phyloP scores from a whole-genome alignment of 805 yeast species.

The Vanderwaltozyma polyspora region DNA sequence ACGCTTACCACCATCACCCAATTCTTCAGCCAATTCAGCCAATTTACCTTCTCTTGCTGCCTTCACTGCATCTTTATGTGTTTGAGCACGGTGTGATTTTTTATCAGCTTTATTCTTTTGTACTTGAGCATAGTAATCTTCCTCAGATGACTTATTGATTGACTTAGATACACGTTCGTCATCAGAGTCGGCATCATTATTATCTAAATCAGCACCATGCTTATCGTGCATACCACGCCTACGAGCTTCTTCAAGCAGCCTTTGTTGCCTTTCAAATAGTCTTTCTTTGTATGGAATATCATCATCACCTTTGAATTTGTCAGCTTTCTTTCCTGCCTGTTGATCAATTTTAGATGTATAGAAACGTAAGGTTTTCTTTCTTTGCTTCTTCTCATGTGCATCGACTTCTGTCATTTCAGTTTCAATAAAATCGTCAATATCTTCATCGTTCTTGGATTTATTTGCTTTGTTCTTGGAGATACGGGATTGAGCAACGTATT shows the following conservation, averaged over 20 bases:
- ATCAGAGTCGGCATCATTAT: conserved; percentile 36
- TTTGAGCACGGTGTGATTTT: conserved; percentile 44
- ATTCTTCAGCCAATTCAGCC: conserved; percentile 50
- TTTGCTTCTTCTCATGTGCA: conserved; percentile 69
- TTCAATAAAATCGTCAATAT: conserved; percentile 53
- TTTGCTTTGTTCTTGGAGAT: conserved; percentile 27
- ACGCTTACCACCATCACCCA: conserved; percentile 79
- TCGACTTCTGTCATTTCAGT: conserved; percentile 70
- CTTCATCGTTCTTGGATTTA: conserved; percentile 10
- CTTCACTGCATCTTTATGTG: conserved; percentile 57
- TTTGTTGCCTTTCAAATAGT: conserved; percentile 77
- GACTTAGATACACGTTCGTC: conserved; percentile 35
- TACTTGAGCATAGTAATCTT: conserved; percentile 48
- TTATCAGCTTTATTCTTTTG: conserved; percentile 36
- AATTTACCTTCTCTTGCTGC: conserved; percentile 82
- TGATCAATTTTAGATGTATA: conserved; percentile 95
- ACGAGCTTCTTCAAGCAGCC: conserved; percentile 80
- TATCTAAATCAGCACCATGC: conserved; percentile 48
- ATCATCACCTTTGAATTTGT: conserved; percentile 64
- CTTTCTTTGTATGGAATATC: conserved; percentile 91
- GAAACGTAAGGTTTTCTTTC: conserved; percentile 78
- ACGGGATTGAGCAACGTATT: conserved; percentile 46
- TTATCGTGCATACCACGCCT: conserved; percentile 57
- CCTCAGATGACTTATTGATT: conserved; percentile 37
- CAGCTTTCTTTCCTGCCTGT: conserved; percentile 50